A percentile compares a stretch with the other conserved stretches of the same genome.
phyloP scores from a whole-genome alignment of 305 asterid genomes.

The Stenogyne calaminthoides region DNA sequence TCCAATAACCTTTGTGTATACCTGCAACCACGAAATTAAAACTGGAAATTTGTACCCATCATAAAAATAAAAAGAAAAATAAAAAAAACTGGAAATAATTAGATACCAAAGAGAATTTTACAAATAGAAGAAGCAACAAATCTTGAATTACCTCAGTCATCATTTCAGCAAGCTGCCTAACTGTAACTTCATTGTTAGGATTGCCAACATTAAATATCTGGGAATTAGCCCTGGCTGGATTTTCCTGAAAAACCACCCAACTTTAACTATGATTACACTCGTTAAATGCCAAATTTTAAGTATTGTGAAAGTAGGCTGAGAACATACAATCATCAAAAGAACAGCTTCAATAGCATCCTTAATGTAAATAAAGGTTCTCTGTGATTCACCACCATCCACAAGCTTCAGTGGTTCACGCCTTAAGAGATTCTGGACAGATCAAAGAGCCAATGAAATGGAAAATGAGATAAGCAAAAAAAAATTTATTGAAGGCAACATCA shows the following conservation, averaged over 20 bases:
- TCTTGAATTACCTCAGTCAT: constrained; percentile 56
- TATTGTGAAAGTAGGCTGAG: not conserved
- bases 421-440: constrained; percentile 57
- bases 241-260: constrained; percentile 50
- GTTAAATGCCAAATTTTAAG: not conserved
- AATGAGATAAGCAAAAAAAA: constrained; percentile 25
- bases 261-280: constrained; percentile 22
- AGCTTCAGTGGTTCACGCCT: constrained; percentile 80
- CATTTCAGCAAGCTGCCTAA: constrained; percentile 77
- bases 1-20: constrained; percentile 75
- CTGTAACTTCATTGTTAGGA: constrained; percentile 79
- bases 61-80: not conserved
- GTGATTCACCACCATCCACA: constrained; percentile 88
- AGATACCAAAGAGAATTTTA: constrained; percentile 5
- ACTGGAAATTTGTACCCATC: not conserved
- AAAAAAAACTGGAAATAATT: not conserved
- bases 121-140: not conserved
- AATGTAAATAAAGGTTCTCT: constrained; percentile 77
- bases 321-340: constrained; percentile 75
- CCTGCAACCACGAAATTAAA: constrained; percentile 40
- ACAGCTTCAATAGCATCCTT: constrained; percentile 93
- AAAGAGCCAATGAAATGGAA: constrained; percentile 15
- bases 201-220: constrained; percentile 78
- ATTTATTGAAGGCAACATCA: not conserved
- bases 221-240: constrained; percentile 70